phyloP scores from a whole-genome alignment of 164 flowering plant genomes.

The Vitis amurensis region DNA sequence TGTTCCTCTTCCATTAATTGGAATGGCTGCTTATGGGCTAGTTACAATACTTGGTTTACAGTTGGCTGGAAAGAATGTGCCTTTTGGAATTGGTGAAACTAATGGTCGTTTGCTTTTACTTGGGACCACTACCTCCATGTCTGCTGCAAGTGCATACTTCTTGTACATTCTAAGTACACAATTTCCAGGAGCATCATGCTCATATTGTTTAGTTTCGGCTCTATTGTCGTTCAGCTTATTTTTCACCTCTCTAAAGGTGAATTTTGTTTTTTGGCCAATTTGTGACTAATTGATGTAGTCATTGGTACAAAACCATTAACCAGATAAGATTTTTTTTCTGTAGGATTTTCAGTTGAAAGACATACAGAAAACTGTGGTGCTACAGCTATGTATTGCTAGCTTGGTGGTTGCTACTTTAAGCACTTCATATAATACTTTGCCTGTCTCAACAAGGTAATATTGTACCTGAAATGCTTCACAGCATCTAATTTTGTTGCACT shows the following conservation, averaged over 20 bases:
- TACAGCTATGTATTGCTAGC: conserved; percentile 58
- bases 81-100: conserved; percentile 49
- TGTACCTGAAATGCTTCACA: not conserved
- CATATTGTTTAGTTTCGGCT: conserved; percentile 76
- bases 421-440: conserved; percentile 52
- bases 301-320: not conserved
- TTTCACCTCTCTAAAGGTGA: conserved; percentile 69
- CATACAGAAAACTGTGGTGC: conserved; percentile 46
- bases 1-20: conserved; percentile 89
- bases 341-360: conserved; percentile 67
- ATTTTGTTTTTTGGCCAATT: conserved; percentile 6
- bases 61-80: conserved; percentile 46
- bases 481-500: not conserved
- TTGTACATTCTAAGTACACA: conserved; percentile 71
- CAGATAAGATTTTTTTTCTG: not conserved
- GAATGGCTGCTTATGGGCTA: conserved; percentile 79
- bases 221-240: conserved; percentile 71
- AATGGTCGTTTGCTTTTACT: conserved; percentile 64
- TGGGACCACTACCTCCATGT: conserved; percentile 78
- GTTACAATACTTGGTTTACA: conserved; percentile 61
- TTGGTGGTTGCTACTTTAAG: conserved; percentile 61
- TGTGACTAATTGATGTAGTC: conserved; percentile 1
- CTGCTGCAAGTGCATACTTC: conserved; percentile 86
- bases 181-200: conserved; percentile 71
- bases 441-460: conserved; percentile 51